Conservation (phyloP, 2,329 filamentous ascomycete species). For the Lachnellula occidentalis region DNA sequence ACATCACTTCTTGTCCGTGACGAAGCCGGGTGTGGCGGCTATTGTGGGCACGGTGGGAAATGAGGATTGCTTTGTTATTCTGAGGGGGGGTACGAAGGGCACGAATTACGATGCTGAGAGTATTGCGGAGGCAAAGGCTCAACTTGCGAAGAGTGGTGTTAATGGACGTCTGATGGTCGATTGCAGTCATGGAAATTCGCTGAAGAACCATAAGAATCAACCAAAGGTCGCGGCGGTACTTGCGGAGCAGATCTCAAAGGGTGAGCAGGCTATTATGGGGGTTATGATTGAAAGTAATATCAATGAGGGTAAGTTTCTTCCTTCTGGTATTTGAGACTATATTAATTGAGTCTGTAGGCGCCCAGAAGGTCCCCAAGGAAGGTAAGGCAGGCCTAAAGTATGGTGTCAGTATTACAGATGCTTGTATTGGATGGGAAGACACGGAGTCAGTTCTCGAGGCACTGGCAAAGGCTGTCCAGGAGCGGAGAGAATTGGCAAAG, state of each 20-base stretch:
- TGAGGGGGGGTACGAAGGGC: conserved; percentile 85
- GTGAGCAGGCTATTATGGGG: conserved; percentile 82
- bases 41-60: conserved; percentile 94
- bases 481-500: conserved; percentile 51
- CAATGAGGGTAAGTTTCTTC: conserved; percentile 62
- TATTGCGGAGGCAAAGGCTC: conserved; percentile 76
- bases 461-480: conserved; percentile 74
- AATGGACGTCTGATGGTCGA: conserved; percentile 87
- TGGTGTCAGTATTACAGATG: conserved; percentile 95
- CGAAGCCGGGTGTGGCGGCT: conserved; percentile 90
- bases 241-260: conserved; percentile 77
- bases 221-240: conserved; percentile 81
- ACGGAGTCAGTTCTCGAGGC: conserved; percentile 73
- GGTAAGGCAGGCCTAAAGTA: conserved; percentile 82
- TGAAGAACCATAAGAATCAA: conserved; percentile 97
- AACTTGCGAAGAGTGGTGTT: conserved; percentile 68
- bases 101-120: conserved; percentile 89
- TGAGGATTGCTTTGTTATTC: conserved; percentile 94
- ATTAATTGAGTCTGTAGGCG: conserved; percentile 44
- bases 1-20: conserved; percentile 96
- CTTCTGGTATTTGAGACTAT: background rate
- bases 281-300: conserved; percentile 99
- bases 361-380: conserved; percentile 85
- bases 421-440: conserved; percentile 92
- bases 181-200: conserved; percentile 93